Evolutionary conservation across 441 rosid genomes (phyloP).

Genomic region (Croton laevigatus): DNA sequence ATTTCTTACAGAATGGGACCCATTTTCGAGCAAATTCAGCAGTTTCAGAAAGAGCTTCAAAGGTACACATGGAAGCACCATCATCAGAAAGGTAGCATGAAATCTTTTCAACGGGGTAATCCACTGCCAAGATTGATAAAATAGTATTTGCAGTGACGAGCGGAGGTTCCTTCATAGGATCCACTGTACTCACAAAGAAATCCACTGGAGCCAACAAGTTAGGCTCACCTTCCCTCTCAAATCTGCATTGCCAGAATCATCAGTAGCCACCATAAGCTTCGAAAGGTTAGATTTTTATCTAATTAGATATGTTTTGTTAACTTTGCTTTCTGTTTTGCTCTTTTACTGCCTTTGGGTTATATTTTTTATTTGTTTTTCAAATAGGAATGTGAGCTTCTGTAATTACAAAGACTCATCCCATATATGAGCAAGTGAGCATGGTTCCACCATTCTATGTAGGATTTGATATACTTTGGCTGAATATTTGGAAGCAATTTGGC

Average conservation of each 20-base stretch:
- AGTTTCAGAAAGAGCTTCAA: constrained; percentile 76
- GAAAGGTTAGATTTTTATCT: not conserved
- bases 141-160: constrained; percentile 85
- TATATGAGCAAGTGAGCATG: no score
- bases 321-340: no score
- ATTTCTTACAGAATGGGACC: constrained; percentile 66
- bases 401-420: no score
- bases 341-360: no score
- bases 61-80: constrained; percentile 93
- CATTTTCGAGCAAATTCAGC: constrained; percentile 56
- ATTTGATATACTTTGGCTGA: no score
- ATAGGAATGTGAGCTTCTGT: no score
- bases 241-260: constrained; percentile 37
- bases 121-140: constrained; percentile 86
- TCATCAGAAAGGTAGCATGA: constrained; percentile 94
- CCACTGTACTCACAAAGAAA: constrained; percentile 92
- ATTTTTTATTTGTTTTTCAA: no score
- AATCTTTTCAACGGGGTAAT: constrained; percentile 85
- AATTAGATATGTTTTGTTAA: no score
- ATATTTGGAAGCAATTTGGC: no score
- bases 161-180: constrained; percentile 98
- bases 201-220: constrained; percentile 76
- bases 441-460: no score
- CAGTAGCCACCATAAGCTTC: not conserved
- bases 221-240: constrained; percentile 86